Evolutionary conservation across 1,284 basidiomycete genomes (phyloP).

Genomic region (Trichosporon faecale): DNA sequence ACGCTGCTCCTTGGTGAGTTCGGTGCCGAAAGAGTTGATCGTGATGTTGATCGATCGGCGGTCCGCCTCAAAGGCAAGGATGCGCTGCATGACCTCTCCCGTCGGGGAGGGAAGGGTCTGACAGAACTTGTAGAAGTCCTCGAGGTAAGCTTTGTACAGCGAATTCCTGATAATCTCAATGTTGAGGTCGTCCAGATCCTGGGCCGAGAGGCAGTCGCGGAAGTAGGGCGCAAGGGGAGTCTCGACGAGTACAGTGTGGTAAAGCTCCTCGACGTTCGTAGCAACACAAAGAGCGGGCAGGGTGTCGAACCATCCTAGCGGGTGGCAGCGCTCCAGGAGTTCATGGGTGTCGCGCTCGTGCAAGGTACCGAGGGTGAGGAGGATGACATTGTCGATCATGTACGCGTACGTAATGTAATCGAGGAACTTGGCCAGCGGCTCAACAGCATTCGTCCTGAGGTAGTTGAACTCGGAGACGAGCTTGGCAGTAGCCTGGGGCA

Average conservation of each 20-base stretch:
- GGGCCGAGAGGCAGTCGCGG: constrained; percentile 88
- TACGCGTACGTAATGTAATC: constrained; percentile 97
- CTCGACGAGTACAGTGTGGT: constrained; percentile 94
- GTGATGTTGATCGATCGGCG: constrained; percentile 96
- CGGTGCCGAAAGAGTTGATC: constrained; percentile 97
- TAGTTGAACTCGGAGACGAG: constrained; percentile 98
- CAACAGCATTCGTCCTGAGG: constrained; percentile 82
- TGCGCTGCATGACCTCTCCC: constrained; percentile 79
- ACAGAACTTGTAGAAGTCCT: constrained; percentile 90
- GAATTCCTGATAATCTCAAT: constrained; percentile 99
- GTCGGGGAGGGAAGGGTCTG: constrained; percentile 77
- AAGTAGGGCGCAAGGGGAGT: constrained; percentile 98
- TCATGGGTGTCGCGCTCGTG: constrained; percentile 98
- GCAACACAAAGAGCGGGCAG: constrained; percentile 99
- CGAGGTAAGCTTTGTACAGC: constrained; percentile 98
- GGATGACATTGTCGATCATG: constrained; percentile 99
- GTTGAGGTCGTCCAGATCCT: constrained; percentile 97
- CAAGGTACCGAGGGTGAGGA: constrained; percentile 94
- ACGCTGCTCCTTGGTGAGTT: constrained; percentile 90
- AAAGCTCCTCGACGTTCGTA: constrained; percentile 98
- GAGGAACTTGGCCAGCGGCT: constrained; percentile 86
- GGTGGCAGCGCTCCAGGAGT: constrained; percentile 92
- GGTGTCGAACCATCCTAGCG: constrained; percentile 93
- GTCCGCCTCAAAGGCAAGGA: constrained; percentile 95
- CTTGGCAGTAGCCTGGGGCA: constrained; percentile 71